Base-by-base conservation (phyloP, 164 flowering plant species). In the Warburgia ugandensis region DNA sequence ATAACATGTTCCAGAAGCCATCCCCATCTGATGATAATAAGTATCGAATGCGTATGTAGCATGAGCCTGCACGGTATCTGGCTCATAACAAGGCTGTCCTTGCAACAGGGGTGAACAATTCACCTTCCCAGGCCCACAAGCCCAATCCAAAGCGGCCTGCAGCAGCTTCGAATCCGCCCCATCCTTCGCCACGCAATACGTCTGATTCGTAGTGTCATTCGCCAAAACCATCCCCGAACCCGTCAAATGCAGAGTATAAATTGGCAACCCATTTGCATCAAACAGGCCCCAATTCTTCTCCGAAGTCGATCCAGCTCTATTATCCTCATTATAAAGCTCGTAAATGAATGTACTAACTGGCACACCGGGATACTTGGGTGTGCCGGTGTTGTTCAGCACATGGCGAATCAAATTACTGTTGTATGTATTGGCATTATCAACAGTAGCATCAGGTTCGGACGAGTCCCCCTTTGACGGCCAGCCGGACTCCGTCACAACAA, bases 241-340 rank as follows among this genome's bases (percentile, higher is more conserved):
- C 3, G 78, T 73, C 57, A 87, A 54, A 38, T 73, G 90, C 31
- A 87, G 64, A 26, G 56, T 68, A 52, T 87, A 87, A 17, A 77
- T 50, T 2, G 96, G 96, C 23, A 53, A 22, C 21, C 96, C 94
- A 64, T 72, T 73, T 20, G 76, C 65, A 54, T 84, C 73, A 67
- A 87, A 87, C 10, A 90, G 75, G 6, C 97, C 97, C 97, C 95
- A 90, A 47, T 86, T 90, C 73, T 78, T 78, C 61, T 89, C 97
- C 0, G 97, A 90, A 12, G 72, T 48, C 1, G 81, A 52, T 13
- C 91, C 97, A 28, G 84, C 73, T 54, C 77, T 78, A 60, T 55
- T 29, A 62, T 90, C 91, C 65, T 90, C 97, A 45, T 90, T 86
- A 56, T 86, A 90, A 19, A 90, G 90, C 69, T 90, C 97, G 38